A percentile compares a stretch with the other conserved stretches of the same genome.
These are phyloP conservation scores for Hymenotorrendiella dingleyae DNA, from an alignment of 2,329 filamentous ascomycete genomes.

Conservation along the genomic window DNA sequence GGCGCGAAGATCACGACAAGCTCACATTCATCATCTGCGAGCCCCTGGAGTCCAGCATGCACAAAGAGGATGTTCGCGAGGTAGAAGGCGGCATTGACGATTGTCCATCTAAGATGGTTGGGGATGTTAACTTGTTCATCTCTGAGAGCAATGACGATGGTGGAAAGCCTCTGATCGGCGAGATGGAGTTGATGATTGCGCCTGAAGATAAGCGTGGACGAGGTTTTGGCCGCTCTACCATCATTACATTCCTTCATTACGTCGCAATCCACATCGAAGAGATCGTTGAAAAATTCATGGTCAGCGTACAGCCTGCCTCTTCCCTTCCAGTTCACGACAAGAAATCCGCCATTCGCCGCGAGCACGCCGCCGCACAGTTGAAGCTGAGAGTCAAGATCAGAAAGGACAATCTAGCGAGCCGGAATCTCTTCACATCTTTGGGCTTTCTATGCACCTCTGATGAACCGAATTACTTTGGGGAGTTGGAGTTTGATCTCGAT, in stretches of 20 bases:
- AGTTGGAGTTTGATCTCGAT: conserved; percentile 47
- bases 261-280: conserved; percentile 45
- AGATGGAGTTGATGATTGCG: conserved; percentile 86
- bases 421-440: background rate
- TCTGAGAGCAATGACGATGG: conserved; percentile 43
- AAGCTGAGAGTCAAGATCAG: background rate
- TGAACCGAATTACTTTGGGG: conserved; percentile 58
- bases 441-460: conserved; percentile 34
- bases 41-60: conserved; percentile 1
- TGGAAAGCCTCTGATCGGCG: conserved; percentile 46
- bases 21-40: conserved; percentile 82
- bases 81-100: conserved; percentile 39
- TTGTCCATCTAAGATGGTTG: conserved; percentile 52
- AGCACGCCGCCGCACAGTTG: background rate
- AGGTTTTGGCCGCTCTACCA: conserved; percentile 60
- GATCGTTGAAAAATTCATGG: conserved; percentile 40
- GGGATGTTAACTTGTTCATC: conserved; percentile 79
- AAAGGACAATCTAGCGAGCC: background rate
- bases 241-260: conserved; percentile 66
- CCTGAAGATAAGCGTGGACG: conserved; percentile 46
- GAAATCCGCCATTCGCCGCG: background rate
- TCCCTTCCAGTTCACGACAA: too few species aligned
- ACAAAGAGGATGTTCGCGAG: background rate
- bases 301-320: too few species aligned
- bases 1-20: conserved; percentile 78